Evolutionary conservation across 2,329 filamentous ascomycete species (phyloP), one percentile per base, ranked within the genome.

Genomic region (Alternaria hordeiaustralica): DNA sequence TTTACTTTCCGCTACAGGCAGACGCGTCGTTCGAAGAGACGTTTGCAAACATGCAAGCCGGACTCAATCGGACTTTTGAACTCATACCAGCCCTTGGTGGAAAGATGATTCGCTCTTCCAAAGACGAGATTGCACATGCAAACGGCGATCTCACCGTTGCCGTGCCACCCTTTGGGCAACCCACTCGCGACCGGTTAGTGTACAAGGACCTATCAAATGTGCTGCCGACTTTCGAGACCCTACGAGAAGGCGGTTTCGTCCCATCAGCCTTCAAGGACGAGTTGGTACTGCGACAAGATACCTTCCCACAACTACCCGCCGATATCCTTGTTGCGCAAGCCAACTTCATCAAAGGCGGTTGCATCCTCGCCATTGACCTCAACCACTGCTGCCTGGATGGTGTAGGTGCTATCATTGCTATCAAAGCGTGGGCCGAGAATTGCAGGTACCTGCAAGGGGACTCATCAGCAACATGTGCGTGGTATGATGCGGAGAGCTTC

Each of bases 21-120:
- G 76, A 63, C 0, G 66, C 69, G 13, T 61, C 25, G 7, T 79
- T 75, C 25, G 65, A 78, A 30, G 55, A 78, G 5, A 73, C 68
- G 0, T 82, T 81, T 49, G 57, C 55, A 0, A 73, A 71, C 13
- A 59, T 82, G 6, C 79, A 80, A 51, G 61, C 70, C 3, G 81
- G 81, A 2, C 75, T 82, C 5, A 68, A 68, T 13, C 75, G 74
- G 21, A 77, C 78, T 4, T 68, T 82, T 3, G 69, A 78, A 2
- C 60, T 81, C 56, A 78, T 82, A 12, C 79, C 81, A 6, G 78
- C 71, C 15, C 74, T 82, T 0, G 70, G 71, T 1, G 80, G 81
- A n/a, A 73, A 73, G 26, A 71, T 83, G 53, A 81, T 80, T 7
- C 55, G 61, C 8, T 64, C 67, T 9, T 74, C 77, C 7, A 65